Conservation (phyloP, 2,329 filamentous ascomycete species). For the Beauveria sp. region DNA sequence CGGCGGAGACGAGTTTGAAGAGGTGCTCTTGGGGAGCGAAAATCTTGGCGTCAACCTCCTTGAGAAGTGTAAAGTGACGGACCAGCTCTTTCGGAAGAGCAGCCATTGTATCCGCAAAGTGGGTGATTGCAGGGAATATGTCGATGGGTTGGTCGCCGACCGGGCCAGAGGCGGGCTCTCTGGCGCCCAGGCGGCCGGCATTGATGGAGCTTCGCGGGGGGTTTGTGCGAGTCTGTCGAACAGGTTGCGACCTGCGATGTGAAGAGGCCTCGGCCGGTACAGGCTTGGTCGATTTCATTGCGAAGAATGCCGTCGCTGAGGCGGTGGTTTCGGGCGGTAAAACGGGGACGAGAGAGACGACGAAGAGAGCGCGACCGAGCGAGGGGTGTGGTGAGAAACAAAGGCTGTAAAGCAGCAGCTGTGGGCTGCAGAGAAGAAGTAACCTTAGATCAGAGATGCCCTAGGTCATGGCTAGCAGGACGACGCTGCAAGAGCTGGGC, state of each 20-base stretch:
- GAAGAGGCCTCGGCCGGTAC: slow-evolving; percentile 35
- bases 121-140: slow-evolving; percentile 58
- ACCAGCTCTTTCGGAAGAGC: slow-evolving; percentile 92
- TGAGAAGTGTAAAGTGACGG: slow-evolving; percentile 88
- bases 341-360: background rate
- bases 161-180: slow-evolving; percentile 37
- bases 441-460: slow-evolving; percentile 11
- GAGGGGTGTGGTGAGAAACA: slow-evolving; percentile 9
- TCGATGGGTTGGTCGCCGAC: slow-evolving; percentile 53
- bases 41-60: slow-evolving; percentile 96
- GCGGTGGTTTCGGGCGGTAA: slow-evolving; percentile 11
- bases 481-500: background rate
- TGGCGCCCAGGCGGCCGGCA: slow-evolving; percentile 34
- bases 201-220: slow-evolving; percentile 48
- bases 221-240: slow-evolving; percentile 59
- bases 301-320: slow-evolving; percentile 14
- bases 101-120: slow-evolving; percentile 86
- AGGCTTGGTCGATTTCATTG: slow-evolving; percentile 50
- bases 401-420: background rate
- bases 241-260: slow-evolving; percentile 54
- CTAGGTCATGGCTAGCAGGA: slow-evolving; percentile 17
- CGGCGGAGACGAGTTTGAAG: slow-evolving; percentile 62
- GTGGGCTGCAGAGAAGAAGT: slow-evolving; percentile 9
- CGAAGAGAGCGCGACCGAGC: slow-evolving; percentile 10
- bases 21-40: slow-evolving; percentile 80